phyloP scores from a whole-genome alignment of 768 basidiomycete species.

The Trametes punicea region DNA sequence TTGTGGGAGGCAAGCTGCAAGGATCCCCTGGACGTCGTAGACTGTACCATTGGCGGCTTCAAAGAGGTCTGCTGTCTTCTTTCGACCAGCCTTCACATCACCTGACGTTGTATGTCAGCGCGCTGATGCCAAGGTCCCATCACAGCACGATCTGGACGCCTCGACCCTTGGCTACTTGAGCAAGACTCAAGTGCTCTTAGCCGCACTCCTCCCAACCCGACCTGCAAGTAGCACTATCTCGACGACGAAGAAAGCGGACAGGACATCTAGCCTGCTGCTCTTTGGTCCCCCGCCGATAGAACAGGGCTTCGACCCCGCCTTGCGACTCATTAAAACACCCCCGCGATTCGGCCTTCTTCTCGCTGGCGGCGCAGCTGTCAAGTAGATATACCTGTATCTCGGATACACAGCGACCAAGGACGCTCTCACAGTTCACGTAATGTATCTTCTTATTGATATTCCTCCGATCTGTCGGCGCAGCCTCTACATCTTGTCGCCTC shows the following conservation, averaged over 20 bases:
- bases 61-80: constrained; percentile 7
- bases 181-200: constrained; percentile 60
- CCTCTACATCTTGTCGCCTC: no score
- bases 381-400: constrained; percentile 15
- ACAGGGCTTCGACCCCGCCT: constrained; percentile 52
- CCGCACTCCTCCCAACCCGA: constrained; percentile 48
- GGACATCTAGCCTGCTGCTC: constrained; percentile 41
- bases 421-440: background rate
- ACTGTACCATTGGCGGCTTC: background rate
- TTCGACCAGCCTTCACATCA: background rate
- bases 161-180: constrained; percentile 42
- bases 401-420: background rate
- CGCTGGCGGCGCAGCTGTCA: constrained; percentile 43
- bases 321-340: constrained; percentile 67
- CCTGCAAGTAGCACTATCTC: constrained; percentile 2
- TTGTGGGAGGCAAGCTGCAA: constrained; percentile 11
- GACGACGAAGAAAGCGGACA: constrained; percentile 24
- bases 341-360: constrained; percentile 74
- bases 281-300: constrained; percentile 52
- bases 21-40: background rate
- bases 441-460: background rate
- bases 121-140: background rate
- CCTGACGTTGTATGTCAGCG: background rate
- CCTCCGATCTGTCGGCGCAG: no score
- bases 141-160: background rate